phyloP scores from a whole-genome alignment of 768 basidiomycete genomes.

The Lentinus brumalis region DNA sequence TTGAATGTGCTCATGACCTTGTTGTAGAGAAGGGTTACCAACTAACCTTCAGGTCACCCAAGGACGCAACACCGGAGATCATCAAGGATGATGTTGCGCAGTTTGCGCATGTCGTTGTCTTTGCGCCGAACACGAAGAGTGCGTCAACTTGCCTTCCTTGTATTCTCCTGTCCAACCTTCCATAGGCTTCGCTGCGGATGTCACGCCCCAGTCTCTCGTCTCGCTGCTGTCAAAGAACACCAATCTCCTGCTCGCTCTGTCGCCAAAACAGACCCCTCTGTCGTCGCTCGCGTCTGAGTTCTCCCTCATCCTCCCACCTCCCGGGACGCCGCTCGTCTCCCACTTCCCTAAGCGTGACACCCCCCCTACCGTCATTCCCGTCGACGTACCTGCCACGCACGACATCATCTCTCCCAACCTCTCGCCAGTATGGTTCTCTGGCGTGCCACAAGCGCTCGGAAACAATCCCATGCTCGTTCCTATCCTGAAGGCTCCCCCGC shows the following conservation, averaged over 20 bases:
- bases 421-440: conserved; percentile 76
- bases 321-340: conserved; percentile 80
- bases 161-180: background rate
- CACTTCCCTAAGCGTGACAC: conserved; percentile 80
- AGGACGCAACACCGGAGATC: conserved; percentile 66
- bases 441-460: conserved; percentile 63
- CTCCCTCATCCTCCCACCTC: conserved; percentile 84
- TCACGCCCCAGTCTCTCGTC: conserved; percentile 81
- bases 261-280: conserved; percentile 72
- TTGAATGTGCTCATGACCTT: background rate
- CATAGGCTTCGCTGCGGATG: conserved; percentile 54
- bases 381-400: conserved; percentile 47
- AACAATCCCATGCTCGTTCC: conserved; percentile 82
- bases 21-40: conserved; percentile 76
- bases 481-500: conserved; percentile 73
- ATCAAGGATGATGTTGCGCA: conserved; percentile 70
- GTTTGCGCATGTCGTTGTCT: conserved; percentile 86
- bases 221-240: conserved; percentile 66
- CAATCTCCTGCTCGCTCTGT: conserved; percentile 84
- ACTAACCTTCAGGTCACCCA: conserved; percentile 84
- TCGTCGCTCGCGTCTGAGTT: conserved; percentile 88
- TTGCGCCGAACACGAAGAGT: conserved; percentile 89
- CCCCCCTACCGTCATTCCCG: conserved; percentile 65
- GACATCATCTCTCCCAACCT: conserved; percentile 50
- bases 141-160: conserved; percentile 26